Evolutionary conservation across 768 basidiomycete species (phyloP).

Genomic region (Leccinum pellstonianum): DNA sequence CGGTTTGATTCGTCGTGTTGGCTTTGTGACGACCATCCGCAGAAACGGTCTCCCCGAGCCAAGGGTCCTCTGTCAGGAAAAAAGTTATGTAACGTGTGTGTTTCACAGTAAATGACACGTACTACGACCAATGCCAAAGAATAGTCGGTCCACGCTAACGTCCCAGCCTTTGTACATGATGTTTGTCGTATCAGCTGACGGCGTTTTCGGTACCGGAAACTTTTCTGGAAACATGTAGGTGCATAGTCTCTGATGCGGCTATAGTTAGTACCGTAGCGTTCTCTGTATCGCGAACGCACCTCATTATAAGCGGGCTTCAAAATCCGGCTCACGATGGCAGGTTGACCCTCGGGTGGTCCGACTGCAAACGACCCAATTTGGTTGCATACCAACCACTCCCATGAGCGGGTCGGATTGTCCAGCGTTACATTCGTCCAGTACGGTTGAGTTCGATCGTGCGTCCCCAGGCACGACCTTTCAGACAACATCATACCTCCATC

Average conservation of each 20-base stretch:
- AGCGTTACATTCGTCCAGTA: conserved; percentile 57
- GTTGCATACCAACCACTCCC: conserved; percentile 75
- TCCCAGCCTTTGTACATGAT: conserved; percentile 60
- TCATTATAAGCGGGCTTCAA: conserved; percentile 30
- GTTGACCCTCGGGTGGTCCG: conserved; percentile 37
- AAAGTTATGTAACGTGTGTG: neutral
- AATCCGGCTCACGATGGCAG: conserved; percentile 36
- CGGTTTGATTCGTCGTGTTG: conserved; percentile 55
- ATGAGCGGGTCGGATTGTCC: conserved; percentile 58
- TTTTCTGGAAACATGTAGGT: conserved; percentile 62
- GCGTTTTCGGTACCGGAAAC: conserved; percentile 47
- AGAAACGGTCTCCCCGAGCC: conserved; percentile 68
- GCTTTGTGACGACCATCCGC: conserved; percentile 45
- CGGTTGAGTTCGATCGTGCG: conserved; percentile 36
- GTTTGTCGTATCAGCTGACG: conserved; percentile 46
- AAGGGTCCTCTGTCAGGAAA: conserved; percentile 59
- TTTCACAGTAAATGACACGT: conserved; percentile 20
- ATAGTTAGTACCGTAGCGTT: neutral
- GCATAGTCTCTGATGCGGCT: conserved; percentile 58
- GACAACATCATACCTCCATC: conserved; percentile 33
- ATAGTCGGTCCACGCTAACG: conserved; percentile 53
- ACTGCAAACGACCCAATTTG: conserved; percentile 56
- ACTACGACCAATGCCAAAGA: conserved; percentile 73
- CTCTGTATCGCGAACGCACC: conserved; percentile 13
- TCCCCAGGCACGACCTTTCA: conserved; percentile 38